Evolutionary conservation across 2,329 filamentous ascomycete genomes (phyloP), one percentile per base, ranked within the genome.

Genomic region (Drechmeria coniospora): DNA sequence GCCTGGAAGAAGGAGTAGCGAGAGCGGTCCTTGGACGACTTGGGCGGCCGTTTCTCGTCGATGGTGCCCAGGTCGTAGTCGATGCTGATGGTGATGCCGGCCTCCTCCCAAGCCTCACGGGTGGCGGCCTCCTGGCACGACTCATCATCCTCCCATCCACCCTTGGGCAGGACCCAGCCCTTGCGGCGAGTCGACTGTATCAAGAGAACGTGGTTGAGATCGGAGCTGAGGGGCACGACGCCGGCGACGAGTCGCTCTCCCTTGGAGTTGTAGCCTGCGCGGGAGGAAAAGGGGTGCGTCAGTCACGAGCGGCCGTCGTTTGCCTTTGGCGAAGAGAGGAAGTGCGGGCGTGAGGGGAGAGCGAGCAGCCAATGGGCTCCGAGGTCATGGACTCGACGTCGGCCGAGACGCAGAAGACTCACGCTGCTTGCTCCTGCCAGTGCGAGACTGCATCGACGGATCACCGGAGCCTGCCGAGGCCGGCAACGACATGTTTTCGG

Each of bases 21-120:
- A 31, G 68, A 61, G 25, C 61, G 58, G 37, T 72, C 67, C 50
- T 74, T 73, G 35, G 72, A 71, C 32, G 62, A 62, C 51, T 87
- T 87, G 21, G 81, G 82, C 6, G 82, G 68, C 32, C 84, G 73
- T 50, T 74, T 79, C 56, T 98, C 90, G 30, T 75, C 61, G 42
- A 98, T 92, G 38, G 78, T 68, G 37, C 86, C 86, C 27, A 98
- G 68, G 52, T 93, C 83, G 50, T 77, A 79, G 43, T 79, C 75
- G 52, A 94, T 76, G 33, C 71, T 77, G 54, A 87, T 80, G 44
- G 79, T 65, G 46, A 95, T 92, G 45, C 90, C 90, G 23, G 86
- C 90, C 59, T 95, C 90, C 60, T 95, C 90, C 90, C 90, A 95
- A 35, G 90, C 90, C 56, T 98, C 90, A 41, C 90, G 63, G 63